Conservation (phyloP, 139 green algal genomes). For the Edaphochlamys debaryana region DNA sequence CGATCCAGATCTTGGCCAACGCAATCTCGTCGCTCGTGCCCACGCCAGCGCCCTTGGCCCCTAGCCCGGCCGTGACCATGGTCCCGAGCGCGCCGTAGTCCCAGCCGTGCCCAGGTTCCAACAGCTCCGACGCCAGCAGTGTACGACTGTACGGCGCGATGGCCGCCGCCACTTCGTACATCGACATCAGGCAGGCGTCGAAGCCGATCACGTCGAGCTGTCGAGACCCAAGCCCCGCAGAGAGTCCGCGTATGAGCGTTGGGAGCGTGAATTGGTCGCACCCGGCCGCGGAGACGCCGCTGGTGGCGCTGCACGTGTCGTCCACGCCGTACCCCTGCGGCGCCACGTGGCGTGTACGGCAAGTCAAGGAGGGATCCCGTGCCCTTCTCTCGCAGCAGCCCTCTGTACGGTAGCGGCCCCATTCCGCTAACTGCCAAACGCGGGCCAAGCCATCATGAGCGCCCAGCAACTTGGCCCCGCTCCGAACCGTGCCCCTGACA, state of each 20-base stretch:
- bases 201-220: constrained; percentile 66
- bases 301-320: constrained; percentile 46
- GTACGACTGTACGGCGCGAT: constrained; percentile 34
- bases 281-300: background rate
- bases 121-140: constrained; percentile 51
- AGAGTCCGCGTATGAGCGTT: background rate
- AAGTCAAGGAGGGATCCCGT: background rate
- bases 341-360: background rate
- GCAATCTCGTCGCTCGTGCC: background rate
- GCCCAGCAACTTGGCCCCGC: too few relatives aligned
- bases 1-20: constrained; percentile 7
- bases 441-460: too few relatives aligned
- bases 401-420: too few relatives aligned
- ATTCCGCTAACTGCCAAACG: too few relatives aligned
- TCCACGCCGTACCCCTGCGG: constrained; percentile 53
- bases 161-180: constrained; percentile 40
- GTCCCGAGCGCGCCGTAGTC: constrained; percentile 46
- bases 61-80: background rate
- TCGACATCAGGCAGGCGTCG: constrained; percentile 65
- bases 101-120: constrained; percentile 65
- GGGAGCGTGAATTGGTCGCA: constrained; percentile 49
- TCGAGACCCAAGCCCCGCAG: background rate
- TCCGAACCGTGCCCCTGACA: too few relatives aligned
- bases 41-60: background rate
- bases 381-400: background rate